A percentile compares a stretch with the other conserved stretches of the same genome.
Conservation (phyloP, 1,284 basidiomycete genomes). For the Irpex sp. region DNA sequence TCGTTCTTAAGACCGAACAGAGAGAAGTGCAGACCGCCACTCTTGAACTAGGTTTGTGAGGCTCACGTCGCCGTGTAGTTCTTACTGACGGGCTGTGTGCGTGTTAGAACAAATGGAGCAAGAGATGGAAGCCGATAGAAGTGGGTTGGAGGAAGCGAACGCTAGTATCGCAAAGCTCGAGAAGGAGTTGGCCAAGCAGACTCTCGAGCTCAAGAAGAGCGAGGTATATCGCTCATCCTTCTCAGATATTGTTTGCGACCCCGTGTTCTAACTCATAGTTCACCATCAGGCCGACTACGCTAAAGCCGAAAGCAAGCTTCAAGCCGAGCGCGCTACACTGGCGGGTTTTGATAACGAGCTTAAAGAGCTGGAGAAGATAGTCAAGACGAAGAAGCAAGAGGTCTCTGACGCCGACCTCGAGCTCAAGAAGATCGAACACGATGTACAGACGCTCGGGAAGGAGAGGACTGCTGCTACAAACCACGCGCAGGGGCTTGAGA, state of each 20-base stretch:
- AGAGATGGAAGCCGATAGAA: constrained; percentile 68
- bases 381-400: constrained; percentile 80
- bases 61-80: background rate
- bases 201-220: constrained; percentile 47
- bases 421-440: constrained; percentile 59
- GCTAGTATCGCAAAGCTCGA: constrained; percentile 56
- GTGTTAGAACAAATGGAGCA: constrained; percentile 75
- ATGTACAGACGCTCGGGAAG: constrained; percentile 45
- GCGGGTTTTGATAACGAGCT: constrained; percentile 88
- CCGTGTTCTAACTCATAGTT: background rate
- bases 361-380: constrained; percentile 74
- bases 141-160: constrained; percentile 59
- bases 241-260: background rate
- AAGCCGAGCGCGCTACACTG: constrained; percentile 83
- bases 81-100: background rate
- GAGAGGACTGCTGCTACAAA: constrained; percentile 49
- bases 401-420: constrained; percentile 72
- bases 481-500: constrained; percentile 63
- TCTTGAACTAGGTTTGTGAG: constrained; percentile 77
- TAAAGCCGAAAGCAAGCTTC: constrained; percentile 70
- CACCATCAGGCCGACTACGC: constrained; percentile 30
- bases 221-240: constrained; percentile 39
- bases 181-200: constrained; percentile 62
- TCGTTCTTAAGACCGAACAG: constrained; percentile 81
- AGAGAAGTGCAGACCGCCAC: constrained; percentile 86